Evolutionary conservation across 2,329 filamentous ascomycete species (phyloP).

Genomic region (Fusarium udum): DNA sequence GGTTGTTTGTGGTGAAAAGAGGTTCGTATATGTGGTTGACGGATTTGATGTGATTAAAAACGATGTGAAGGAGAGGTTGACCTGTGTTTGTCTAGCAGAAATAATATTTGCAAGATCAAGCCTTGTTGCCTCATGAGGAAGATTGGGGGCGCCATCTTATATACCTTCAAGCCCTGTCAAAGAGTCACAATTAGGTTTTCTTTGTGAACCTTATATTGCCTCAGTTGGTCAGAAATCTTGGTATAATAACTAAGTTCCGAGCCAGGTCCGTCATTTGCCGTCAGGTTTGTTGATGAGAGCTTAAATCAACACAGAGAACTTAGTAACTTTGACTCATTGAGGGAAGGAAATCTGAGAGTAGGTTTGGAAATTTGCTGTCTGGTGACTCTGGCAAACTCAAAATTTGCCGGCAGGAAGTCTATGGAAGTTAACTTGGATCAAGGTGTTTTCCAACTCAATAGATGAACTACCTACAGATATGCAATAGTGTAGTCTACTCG

Average conservation of each 20-base stretch:
- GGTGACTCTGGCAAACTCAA: not conserved
- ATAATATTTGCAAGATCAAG: not conserved
- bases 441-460: not conserved
- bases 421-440: rapidly evolving
- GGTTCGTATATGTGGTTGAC: not conserved
- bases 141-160: not conserved
- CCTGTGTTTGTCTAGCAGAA: not conserved
- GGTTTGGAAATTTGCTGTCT: not conserved
- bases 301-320: not conserved
- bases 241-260: not conserved
- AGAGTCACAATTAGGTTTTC: not conserved
- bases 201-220: rapidly evolving
- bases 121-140: not conserved
- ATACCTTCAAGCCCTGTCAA: rapidly evolving
- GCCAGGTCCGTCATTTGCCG: rapidly evolving
- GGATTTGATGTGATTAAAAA: too few species aligned
- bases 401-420: not conserved
- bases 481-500: rapidly evolving
- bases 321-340: not conserved
- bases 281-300: not conserved
- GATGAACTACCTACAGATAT: rapidly evolving
- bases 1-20: rapidly evolving
- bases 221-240: rapidly evolving
- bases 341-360: not conserved
- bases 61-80: not conserved